A percentile compares a stretch with the other conserved stretches of the same genome.
These are phyloP conservation scores for Forsythia viridissima DNA, from an alignment of 257 asterid genomes.

Conservation along the genomic window DNA sequence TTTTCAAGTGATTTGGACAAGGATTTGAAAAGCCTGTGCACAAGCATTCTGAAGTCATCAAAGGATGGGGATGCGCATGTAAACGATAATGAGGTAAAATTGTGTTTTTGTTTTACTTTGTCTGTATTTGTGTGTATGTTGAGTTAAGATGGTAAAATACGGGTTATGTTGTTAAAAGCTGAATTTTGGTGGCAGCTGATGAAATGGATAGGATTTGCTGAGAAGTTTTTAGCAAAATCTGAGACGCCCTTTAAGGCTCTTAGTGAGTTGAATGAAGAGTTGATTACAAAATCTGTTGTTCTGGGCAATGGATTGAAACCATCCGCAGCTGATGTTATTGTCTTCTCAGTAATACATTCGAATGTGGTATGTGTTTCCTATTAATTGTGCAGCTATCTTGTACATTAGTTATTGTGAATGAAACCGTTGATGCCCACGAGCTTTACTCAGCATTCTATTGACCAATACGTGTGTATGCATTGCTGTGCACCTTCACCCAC, in stretches of 20 bases:
- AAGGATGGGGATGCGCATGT: slow-evolving; percentile 32
- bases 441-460: neutral
- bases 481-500: neutral
- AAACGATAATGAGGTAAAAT: slow-evolving; percentile 52
- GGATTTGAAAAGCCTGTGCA: slow-evolving; percentile 53
- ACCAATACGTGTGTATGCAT: neutral
- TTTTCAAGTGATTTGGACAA: slow-evolving; percentile 33
- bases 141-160: neutral
- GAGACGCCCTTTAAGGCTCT: slow-evolving; percentile 41
- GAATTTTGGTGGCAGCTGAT: slow-evolving; percentile 50
- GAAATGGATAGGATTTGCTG: slow-evolving; percentile 60
- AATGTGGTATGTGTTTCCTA: neutral
- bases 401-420: neutral
- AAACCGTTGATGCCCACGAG: neutral
- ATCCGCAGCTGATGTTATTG: slow-evolving; percentile 69
- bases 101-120: neutral
- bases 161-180: slow-evolving; percentile 11
- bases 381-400: neutral
- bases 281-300: slow-evolving; percentile 65
- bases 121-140: neutral
- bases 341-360: slow-evolving; percentile 65
- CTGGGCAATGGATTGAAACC: slow-evolving; percentile 58
- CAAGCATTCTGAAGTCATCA: slow-evolving; percentile 47
- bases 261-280: slow-evolving; percentile 60
- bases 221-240: slow-evolving; percentile 41